Evolutionary conservation across 1,139 yeast genomes (phyloP), one percentile per base, ranked within the genome.

Genomic region (Candida labiduridarum): DNA sequence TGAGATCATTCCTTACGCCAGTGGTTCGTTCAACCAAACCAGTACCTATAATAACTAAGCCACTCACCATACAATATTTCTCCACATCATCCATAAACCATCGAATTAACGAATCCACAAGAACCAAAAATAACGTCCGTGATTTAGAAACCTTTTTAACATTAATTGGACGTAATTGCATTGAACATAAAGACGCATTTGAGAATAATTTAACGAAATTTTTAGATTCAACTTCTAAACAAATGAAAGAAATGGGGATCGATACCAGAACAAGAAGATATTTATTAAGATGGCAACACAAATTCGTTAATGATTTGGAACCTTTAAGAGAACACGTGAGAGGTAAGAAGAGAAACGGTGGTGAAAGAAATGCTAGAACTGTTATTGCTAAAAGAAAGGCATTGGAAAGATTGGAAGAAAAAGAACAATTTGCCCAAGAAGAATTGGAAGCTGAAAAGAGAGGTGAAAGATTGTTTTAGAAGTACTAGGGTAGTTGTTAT

Each of bases 341-440:
- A 58, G 91, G 95, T 14, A 80, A 74, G 71, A 92, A 91, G 80
- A 85, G 85, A 80, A 76, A 83, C 60, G 97, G 97, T 38, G 97
- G 97, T 64, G 97, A 91, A 69, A 82, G 97, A 67, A 87, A 85
- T 60, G 79, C 87, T 53, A 82, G 79, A 63, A 85, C 87, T 42
- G 84, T 81, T 48, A 69, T 79, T 52, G 96, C 96, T 16, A 85
- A 83, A 66, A 78, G 83, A 73, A 73, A 76, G 49, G 88, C 89
- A n/a, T 78, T 84, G 57, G 74, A 82, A 58, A 77, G 84, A 61
- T 61, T 69, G 52, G 77, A 72, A 57, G 74, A 72, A 53, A 69
- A 64, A 56, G 77, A 72, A 54, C 59, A 53, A 44, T 65, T 62
- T 59, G 64, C 65, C 50, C 52, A 58, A 38, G 58, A 59, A 49